Evolutionary conservation across 768 basidiomycete species (phyloP).

Genomic region (Collybia sordida): DNA sequence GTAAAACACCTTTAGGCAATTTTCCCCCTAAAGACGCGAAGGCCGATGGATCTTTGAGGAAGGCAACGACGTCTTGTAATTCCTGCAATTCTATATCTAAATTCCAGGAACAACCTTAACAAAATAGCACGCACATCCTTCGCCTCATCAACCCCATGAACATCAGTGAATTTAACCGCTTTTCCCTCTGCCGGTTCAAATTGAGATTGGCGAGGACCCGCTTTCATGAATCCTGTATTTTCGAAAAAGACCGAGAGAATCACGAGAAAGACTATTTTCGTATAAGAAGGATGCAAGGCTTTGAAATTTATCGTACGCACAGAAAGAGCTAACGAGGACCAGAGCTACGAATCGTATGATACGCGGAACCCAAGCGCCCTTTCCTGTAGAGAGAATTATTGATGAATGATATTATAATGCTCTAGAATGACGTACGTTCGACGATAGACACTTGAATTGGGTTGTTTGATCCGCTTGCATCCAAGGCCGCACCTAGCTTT

Average conservation of each 20-base stretch:
- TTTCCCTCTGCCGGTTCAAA: slow-evolving; percentile 84
- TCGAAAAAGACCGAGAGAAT: slow-evolving; percentile 88
- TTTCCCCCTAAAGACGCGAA: slow-evolving; percentile 93
- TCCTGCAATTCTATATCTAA: slow-evolving; percentile 48
- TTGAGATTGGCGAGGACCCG: slow-evolving; percentile 75
- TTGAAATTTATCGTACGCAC: slow-evolving; percentile 38
- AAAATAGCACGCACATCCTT: slow-evolving; percentile 64
- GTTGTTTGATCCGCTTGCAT: slow-evolving; percentile 42
- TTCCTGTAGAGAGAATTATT: slow-evolving; percentile 42
- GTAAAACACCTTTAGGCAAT: slow-evolving; percentile 89
- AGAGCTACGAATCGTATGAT: slow-evolving; percentile 62
- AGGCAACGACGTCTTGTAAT: slow-evolving; percentile 92
- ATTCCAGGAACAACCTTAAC: background rate
- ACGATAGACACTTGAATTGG: slow-evolving; percentile 83
- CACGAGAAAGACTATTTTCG: slow-evolving; percentile 68
- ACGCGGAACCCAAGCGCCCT: slow-evolving; percentile 64
- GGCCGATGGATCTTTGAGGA: slow-evolving; percentile 88
- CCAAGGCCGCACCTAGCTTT: slow-evolving; percentile 41
- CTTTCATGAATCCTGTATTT: slow-evolving; percentile 91
- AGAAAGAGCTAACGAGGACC: slow-evolving; percentile 59
- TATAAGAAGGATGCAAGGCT: background rate
- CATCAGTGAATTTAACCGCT: slow-evolving; percentile 88
- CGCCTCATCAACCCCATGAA: slow-evolving; percentile 97
- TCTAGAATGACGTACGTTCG: slow-evolving; percentile 58
- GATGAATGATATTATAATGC: background rate